Conservation (phyloP, 2,329 filamentous ascomycete genomes). For the Hypoxylon sp. region DNA sequence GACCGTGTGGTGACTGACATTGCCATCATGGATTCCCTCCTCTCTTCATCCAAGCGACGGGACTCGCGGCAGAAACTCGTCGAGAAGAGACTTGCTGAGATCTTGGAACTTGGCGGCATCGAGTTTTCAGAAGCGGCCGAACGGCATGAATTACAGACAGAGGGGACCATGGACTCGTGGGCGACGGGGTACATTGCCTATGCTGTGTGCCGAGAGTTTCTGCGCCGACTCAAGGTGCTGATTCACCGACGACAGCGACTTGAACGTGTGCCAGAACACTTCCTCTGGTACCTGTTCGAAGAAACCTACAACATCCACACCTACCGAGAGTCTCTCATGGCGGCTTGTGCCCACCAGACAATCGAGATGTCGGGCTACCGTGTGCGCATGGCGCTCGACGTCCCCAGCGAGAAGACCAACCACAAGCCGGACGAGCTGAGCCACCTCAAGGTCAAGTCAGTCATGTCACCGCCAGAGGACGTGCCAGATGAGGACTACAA, state of each 20-base stretch:
- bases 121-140: neutral
- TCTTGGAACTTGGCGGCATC: conserved; percentile 38
- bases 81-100: conserved; percentile 1
- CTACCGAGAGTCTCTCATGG: conserved; percentile 36
- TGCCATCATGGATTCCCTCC: conserved; percentile 35
- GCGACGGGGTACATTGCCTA: conserved; percentile 37
- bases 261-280: neutral
- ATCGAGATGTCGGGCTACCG: conserved; percentile 35
- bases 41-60: neutral
- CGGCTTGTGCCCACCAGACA: conserved; percentile 35
- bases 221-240: conserved; percentile 38
- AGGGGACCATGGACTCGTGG: conserved; percentile 21
- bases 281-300: conserved; percentile 36
- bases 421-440: conserved; percentile 22
- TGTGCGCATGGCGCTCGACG: conserved; percentile 37
- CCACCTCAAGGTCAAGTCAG: neutral
- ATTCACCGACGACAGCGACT: conserved; percentile 5
- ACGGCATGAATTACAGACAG: neutral
- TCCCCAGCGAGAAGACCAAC: conserved; percentile 35
- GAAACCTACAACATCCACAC: conserved; percentile 35
- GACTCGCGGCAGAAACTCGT: conserved; percentile 17
- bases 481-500: conserved; percentile 29
- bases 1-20: conserved; percentile 32
- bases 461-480: neutral
- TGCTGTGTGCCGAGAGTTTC: conserved; percentile 38